Evolutionary conservation across 805 yeast species (phyloP).

Genomic region (Yarrowia hollandica): DNA sequence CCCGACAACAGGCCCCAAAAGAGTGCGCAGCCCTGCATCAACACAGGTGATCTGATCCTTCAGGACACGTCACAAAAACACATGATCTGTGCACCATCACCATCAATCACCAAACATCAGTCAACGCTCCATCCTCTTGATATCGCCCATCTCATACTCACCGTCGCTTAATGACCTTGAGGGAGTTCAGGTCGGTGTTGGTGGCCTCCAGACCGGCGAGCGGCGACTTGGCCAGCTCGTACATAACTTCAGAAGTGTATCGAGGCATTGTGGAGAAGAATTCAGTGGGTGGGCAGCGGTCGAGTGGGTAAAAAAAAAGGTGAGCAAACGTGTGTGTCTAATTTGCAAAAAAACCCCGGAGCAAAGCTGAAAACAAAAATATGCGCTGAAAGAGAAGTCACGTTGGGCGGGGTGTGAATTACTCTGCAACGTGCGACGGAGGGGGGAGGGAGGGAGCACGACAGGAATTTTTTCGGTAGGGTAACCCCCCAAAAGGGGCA

Average conservation of each 20-base stretch:
- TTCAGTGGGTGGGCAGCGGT: not conserved
- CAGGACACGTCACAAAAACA: no score
- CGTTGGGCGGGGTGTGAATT: conserved; percentile 3
- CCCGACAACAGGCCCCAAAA: no score
- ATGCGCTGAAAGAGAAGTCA: conserved; percentile 15
- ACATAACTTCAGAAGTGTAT: conserved; percentile 37
- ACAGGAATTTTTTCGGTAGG: conserved; percentile 18
- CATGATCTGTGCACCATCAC: no score
- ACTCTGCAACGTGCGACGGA: not conserved
- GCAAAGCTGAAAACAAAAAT: not conserved
- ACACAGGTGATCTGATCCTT: no score
- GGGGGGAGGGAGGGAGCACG: conserved; percentile 5
- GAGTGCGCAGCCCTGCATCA: no score
- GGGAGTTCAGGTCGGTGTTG: conserved; percentile 18
- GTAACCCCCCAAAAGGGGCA: not conserved
- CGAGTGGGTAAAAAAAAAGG: conserved; percentile 17
- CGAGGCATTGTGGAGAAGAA: conserved; percentile 37
- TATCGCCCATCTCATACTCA: no score
- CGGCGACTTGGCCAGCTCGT: conserved; percentile 38
- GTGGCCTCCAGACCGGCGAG: conserved; percentile 34
- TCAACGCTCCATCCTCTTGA: no score
- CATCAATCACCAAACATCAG: no score
- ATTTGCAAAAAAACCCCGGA: conserved; percentile 25
- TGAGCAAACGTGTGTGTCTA: not conserved
- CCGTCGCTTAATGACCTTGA: conserved; percentile 29